Evolutionary conservation across 345 rosid genomes (phyloP), one percentile per base, ranked within the genome.

Genomic region (Citrus mangshanensis): DNA sequence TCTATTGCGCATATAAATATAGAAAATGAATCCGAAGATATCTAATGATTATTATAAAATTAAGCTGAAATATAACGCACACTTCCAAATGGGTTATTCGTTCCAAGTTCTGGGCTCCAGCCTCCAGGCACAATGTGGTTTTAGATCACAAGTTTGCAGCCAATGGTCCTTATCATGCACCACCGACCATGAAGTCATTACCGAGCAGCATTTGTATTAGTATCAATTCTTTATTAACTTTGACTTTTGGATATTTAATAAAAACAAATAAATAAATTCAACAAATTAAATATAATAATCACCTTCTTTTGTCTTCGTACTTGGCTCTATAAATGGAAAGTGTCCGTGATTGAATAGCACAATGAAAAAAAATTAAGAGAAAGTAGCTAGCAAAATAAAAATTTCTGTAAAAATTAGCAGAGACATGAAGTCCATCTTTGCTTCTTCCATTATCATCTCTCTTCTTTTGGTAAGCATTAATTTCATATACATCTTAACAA

Each of bases 401-500:
- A 40, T 3, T 22, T 37, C 54, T 38, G 28, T 24, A n/a, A 22
- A 5, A 37, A 4, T 38, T 34, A 30, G 6, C 64, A 63, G 46
- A 32, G 66, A 42, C 67, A 88, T 85, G 89, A 86, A 81, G 86
- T 70, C 66, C 69, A 56, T 55, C 56, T 27, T 77, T 14, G 73
- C 79, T 38, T 71, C 81, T 58, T 42, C 84, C 38, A 40, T 76
- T 67, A 25, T 80, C 79, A 56, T 80, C 73, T 83, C 75, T 72
- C 65, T 87, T 69, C 76, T 87, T 69, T 38, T 70, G 82, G 91
- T 88, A 81, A 79, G 85, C 68, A 62, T 60, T 49, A 22, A 54
- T 54, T 68, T 21, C 58, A 30, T 30, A 32, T 22, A 37, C 8
- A 38, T 7, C 54, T 28, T 30, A 25, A 35, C 56, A 51, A 54